These are phyloP conservation scores for Adansonia madagascariensis DNA, from an alignment of 441 rosid genomes.

Conservation along the genomic window DNA sequence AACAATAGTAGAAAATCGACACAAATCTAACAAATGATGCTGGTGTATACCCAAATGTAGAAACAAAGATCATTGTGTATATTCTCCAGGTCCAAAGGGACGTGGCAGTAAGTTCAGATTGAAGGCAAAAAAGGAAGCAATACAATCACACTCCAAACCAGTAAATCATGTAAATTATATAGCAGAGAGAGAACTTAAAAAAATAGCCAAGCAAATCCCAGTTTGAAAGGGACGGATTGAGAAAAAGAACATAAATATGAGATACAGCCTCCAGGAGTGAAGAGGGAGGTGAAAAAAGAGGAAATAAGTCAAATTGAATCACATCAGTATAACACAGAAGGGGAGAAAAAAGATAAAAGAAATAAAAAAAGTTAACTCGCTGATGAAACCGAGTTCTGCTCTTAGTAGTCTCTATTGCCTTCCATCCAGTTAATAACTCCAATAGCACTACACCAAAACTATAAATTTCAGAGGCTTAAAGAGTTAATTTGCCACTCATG, in stretches of 20 bases:
- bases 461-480: constrained; percentile 64
- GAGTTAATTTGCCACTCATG: constrained; percentile 72
- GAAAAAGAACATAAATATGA: constrained; percentile 7
- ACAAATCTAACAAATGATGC: too few relatives aligned
- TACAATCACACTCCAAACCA: neutral
- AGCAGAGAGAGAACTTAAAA: neutral
- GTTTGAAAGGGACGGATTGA: neutral
- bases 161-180: constrained; percentile 6
- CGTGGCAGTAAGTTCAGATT: neutral
- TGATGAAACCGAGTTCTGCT: constrained; percentile 65
- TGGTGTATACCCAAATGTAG: too few relatives aligned
- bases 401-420: constrained; percentile 55
- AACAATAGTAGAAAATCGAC: too few relatives aligned
- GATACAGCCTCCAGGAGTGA: neutral
- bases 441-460: constrained; percentile 69
- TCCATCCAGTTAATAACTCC: constrained; percentile 68
- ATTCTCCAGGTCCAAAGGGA: neutral
- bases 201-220: neutral
- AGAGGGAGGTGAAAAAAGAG: neutral
- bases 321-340: neutral
- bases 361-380: constrained; percentile 47
- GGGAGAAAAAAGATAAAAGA: neutral
- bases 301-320: neutral
- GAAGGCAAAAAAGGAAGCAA: neutral
- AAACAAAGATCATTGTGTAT: too few relatives aligned